phyloP scores from a whole-genome alignment of 441 rosid genomes.

The Bocquillonia castaneifolia region DNA sequence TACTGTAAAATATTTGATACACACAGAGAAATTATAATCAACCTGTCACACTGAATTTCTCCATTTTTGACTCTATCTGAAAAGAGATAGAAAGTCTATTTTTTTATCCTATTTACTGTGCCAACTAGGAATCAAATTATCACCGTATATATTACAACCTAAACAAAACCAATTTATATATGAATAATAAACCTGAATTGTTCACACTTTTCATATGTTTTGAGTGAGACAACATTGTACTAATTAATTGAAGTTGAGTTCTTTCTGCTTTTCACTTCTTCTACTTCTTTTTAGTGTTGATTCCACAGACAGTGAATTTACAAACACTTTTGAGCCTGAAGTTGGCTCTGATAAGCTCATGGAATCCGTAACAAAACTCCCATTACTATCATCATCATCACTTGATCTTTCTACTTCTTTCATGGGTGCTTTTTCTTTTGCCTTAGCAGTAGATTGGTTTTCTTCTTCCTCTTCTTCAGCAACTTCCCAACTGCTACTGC shows the following conservation, averaged over 20 bases:
- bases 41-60: too few relatives aligned
- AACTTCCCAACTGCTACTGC: constrained; percentile 18
- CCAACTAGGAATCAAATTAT: too few relatives aligned
- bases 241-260: constrained; percentile 30
- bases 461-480: constrained; percentile 25
- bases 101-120: too few relatives aligned
- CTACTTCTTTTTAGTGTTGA: constrained; percentile 32
- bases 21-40: too few relatives aligned
- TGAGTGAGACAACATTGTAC: neutral
- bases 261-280: constrained; percentile 41
- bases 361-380: neutral
- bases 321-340: constrained; percentile 26
- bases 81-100: too few relatives aligned
- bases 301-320: constrained; percentile 20
- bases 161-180: too few relatives aligned
- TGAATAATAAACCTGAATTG: too few relatives aligned
- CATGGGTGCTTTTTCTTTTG: constrained; percentile 27
- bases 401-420: constrained; percentile 42
- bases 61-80: too few relatives aligned
- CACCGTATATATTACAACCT: too few relatives aligned
- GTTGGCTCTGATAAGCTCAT: constrained; percentile 32
- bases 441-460: constrained; percentile 17
- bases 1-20: too few relatives aligned
- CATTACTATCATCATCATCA: constrained; percentile 18
- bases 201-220: too few relatives aligned